Conservation (phyloP, 345 rosid genomes). For the Bretschneidera sinensis region DNA sequence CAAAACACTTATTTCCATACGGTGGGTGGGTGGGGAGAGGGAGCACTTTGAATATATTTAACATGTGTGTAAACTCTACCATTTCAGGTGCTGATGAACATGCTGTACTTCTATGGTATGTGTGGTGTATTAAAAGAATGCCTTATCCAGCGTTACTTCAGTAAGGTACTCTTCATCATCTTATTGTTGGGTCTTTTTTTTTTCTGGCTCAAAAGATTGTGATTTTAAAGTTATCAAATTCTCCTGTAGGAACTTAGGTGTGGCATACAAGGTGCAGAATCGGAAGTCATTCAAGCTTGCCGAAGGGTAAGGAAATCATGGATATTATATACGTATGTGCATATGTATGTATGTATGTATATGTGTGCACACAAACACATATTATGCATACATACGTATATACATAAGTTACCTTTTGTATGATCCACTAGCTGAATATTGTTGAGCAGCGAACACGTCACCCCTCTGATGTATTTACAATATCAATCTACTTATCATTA, state of each 20-base stretch:
- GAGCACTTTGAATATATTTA: not conserved
- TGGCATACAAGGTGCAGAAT: constrained; percentile 32
- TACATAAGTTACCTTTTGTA: too few species aligned
- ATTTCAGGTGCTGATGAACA: constrained; percentile 50
- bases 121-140: constrained; percentile 56
- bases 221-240: constrained; percentile 8
- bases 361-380: too few species aligned
- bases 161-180: constrained; percentile 37
- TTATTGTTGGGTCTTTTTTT: not conserved
- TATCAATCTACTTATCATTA: too few species aligned
- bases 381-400: too few species aligned
- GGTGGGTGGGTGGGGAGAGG: too few species aligned
- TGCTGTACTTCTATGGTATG: constrained; percentile 66
- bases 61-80: not conserved
- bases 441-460: too few species aligned
- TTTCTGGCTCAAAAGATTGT: not conserved
- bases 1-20: too few species aligned
- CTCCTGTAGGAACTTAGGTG: constrained; percentile 42
- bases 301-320: constrained; percentile 35
- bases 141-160: constrained; percentile 65
- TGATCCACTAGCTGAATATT: too few species aligned
- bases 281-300: constrained; percentile 45
- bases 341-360: too few species aligned
- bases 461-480: too few species aligned
- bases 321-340: not conserved